Evolutionary conservation across 352 stramenopile genomes (phyloP).

Genomic region (Phytopythium cucurbitacearum): DNA sequence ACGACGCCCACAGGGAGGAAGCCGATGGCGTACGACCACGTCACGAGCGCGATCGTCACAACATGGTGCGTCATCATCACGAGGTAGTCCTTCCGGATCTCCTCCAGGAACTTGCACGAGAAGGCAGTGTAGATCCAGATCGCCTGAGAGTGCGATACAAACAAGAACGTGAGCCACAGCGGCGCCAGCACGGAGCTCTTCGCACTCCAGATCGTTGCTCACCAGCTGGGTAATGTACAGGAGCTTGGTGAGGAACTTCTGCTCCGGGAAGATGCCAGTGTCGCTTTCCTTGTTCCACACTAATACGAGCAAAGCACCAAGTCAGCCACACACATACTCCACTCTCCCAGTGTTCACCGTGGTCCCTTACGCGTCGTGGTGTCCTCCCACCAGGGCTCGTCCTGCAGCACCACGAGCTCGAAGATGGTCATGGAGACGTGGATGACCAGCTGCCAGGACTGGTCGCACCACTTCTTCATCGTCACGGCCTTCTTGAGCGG

Average conservation of each 20-base stretch:
- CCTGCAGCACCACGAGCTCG: constrained; percentile 73
- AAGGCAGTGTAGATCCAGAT: constrained; percentile 90
- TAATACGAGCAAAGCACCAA: constrained; percentile 10
- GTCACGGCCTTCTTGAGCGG: constrained; percentile 76
- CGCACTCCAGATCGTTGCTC: neutral
- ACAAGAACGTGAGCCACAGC: neutral
- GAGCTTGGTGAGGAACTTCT: constrained; percentile 80
- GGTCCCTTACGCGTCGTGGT: constrained; percentile 59
- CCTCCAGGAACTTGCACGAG: constrained; percentile 86
- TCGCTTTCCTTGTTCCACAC: constrained; percentile 77
- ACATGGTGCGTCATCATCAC: constrained; percentile 90
- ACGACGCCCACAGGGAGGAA: constrained; percentile 81
- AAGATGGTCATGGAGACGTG: constrained; percentile 83
- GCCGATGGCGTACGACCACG: constrained; percentile 78
- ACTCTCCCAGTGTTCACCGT: neutral
- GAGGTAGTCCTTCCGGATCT: constrained; percentile 86
- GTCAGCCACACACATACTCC: neutral
- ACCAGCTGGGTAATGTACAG: constrained; percentile 84
- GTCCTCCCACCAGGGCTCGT: constrained; percentile 86
- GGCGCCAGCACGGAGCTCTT: neutral
- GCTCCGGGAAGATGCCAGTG: constrained; percentile 66
- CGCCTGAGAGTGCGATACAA: constrained; percentile 24
- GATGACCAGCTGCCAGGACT: constrained; percentile 86
- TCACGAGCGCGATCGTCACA: constrained; percentile 83
- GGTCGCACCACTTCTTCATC: constrained; percentile 88